Conservation (phyloP, 306 rosid genomes). For the Lotus japonicus region DNA sequence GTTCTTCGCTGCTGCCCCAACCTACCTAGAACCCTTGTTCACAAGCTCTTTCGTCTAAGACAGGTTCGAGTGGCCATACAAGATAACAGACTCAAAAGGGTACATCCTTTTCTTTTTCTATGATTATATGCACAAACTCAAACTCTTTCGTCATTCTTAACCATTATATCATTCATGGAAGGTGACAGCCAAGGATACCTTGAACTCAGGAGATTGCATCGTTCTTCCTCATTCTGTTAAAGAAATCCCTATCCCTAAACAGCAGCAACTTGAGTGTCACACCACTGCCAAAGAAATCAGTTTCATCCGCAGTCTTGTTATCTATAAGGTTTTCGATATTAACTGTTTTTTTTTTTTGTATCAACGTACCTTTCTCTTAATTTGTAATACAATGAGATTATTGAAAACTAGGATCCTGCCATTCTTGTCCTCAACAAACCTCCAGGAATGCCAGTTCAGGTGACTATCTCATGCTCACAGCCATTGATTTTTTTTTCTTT, state of each 20-base stretch:
- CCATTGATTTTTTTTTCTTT: no score
- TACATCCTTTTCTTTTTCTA: neutral
- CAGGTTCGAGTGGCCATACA: slow-evolving; percentile 56
- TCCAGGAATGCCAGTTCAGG: slow-evolving; percentile 94
- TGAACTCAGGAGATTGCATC: slow-evolving; percentile 59
- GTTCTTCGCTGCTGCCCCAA: slow-evolving; percentile 74
- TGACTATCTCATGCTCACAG: slow-evolving; percentile 11
- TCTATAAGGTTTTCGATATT: slow-evolving; percentile 57
- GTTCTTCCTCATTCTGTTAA: slow-evolving; percentile 63
- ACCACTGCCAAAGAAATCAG: slow-evolving; percentile 48
- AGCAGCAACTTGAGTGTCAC: slow-evolving; percentile 26
- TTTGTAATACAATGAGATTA: neutral
- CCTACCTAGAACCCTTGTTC: slow-evolving; percentile 68
- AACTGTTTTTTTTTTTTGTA: neutral
- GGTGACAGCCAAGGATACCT: slow-evolving; percentile 68
- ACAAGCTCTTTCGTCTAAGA: slow-evolving; percentile 85
- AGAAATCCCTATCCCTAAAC: slow-evolving; percentile 20
- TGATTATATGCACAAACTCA: no score
- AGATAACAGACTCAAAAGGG: slow-evolving; percentile 45
- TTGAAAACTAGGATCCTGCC: slow-evolving; percentile 60
- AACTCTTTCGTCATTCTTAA: neutral
- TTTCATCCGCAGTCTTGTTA: slow-evolving; percentile 49
- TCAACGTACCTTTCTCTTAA: neutral
- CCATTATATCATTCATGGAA: neutral
- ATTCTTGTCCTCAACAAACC: slow-evolving; percentile 79